Conservation (phyloP, 176 grass and related monocot species). For the Oryza meyeriana region DNA sequence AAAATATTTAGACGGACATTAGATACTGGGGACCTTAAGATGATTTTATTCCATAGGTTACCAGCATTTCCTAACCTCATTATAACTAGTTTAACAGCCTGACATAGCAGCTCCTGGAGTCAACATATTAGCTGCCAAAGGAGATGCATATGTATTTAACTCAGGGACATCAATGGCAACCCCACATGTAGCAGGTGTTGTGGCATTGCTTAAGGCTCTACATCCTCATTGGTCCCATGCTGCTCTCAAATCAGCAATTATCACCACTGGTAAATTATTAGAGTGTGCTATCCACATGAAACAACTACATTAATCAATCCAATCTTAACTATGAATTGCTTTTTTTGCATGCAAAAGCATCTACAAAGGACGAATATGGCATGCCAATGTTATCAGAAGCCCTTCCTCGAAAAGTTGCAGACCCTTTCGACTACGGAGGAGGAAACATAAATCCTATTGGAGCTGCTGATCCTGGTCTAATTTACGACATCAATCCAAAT, state of each 20-base stretch:
- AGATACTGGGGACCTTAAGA: no score
- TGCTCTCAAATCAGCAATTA: slow-evolving; percentile 44
- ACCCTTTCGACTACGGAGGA: slow-evolving; percentile 59
- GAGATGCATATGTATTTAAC: slow-evolving; percentile 6
- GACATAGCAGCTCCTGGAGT: slow-evolving; percentile 35
- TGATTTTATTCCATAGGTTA: background rate
- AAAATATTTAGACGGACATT: no score
- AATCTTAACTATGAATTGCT: background rate
- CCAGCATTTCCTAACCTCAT: background rate
- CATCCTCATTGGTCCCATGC: slow-evolving; percentile 49
- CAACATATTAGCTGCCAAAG: slow-evolving; percentile 30
- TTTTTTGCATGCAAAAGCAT: slow-evolving; percentile 34
- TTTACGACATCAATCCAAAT: slow-evolving; percentile 36
- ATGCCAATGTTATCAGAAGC: slow-evolving; percentile 41
- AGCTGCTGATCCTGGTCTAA: slow-evolving; percentile 41
- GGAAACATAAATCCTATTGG: slow-evolving; percentile 44
- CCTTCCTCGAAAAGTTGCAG: slow-evolving; percentile 30
- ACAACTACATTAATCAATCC: background rate
- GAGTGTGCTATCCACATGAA: background rate
- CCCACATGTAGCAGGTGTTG: slow-evolving; percentile 44
- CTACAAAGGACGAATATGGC: slow-evolving; percentile 24
- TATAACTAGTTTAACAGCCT: slow-evolving; percentile 9
- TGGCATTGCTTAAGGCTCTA: slow-evolving; percentile 41
- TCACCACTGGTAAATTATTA: slow-evolving; percentile 35
- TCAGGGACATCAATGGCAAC: slow-evolving; percentile 44